Conservation (phyloP, 768 basidiomycete genomes). For the Lactifluus rugatus region DNA sequence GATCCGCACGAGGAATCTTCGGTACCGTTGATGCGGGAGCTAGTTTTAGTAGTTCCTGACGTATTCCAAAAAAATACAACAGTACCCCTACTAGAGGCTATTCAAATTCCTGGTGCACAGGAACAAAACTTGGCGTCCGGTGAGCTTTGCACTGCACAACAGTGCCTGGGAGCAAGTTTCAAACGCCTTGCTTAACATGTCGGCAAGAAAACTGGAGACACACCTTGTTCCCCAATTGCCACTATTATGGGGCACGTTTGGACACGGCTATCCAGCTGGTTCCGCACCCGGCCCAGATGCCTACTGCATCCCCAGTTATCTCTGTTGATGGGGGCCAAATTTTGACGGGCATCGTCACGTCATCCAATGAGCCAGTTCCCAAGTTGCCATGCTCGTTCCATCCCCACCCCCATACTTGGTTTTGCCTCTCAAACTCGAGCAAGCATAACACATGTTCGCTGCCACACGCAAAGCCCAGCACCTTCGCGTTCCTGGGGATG, state of each 20-base stretch:
- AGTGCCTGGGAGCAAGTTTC: not conserved
- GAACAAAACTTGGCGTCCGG: too few relatives aligned
- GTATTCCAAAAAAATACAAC: not conserved
- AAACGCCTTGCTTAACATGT: not conserved
- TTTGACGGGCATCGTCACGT: conserved; percentile 40
- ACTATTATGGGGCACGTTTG: not conserved
- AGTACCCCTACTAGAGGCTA: not conserved
- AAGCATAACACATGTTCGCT: conserved; percentile 70
- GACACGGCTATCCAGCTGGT: conserved; percentile 37
- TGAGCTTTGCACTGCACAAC: not conserved
- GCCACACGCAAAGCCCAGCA: conserved; percentile 41
- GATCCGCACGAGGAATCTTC: too few relatives aligned
- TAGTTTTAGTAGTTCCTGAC: too few relatives aligned
- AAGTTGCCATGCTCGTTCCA: conserved; percentile 99
- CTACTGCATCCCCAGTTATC: conserved; percentile 1
- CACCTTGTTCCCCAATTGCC: not conserved
- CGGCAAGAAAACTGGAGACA: not conserved
- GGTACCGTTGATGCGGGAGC: too few relatives aligned
- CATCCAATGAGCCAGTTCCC: conserved; percentile 51
- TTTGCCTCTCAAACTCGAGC: conserved; percentile 17
- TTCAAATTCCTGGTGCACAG: not conserved
- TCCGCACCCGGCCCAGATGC: conserved; percentile 43
- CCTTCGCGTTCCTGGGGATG: conserved; percentile 24
- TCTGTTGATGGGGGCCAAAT: conserved; percentile 40
- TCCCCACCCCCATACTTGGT: conserved; percentile 73